phyloP scores from a whole-genome alignment of 1,284 basidiomycete species.

The Gymnopus androsaceus region DNA sequence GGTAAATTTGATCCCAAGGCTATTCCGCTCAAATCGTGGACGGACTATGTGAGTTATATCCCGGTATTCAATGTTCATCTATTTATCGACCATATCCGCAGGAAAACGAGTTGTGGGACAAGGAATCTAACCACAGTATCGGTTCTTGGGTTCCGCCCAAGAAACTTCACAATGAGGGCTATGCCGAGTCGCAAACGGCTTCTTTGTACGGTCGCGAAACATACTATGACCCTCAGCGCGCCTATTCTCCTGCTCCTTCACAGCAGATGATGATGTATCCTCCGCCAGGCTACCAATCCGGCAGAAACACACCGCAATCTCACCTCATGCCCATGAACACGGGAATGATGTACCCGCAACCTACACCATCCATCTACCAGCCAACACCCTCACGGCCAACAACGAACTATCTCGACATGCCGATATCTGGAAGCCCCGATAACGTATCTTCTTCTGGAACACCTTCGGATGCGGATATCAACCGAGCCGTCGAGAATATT shows the following conservation, averaged over 20 bases:
- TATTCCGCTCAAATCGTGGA: slow-evolving; percentile 96
- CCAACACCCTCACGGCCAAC: slow-evolving; percentile 66
- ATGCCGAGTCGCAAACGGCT: slow-evolving; percentile 70
- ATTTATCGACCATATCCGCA: slow-evolving; percentile 24
- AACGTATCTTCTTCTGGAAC: slow-evolving; percentile 42
- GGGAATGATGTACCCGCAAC: slow-evolving; percentile 21
- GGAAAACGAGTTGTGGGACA: slow-evolving; percentile 97
- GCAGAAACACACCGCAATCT: slow-evolving; percentile 71
- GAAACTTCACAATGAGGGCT: slow-evolving; percentile 68
- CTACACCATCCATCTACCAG: slow-evolving; percentile 41
- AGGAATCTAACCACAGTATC: slow-evolving; percentile 90
- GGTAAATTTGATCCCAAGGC: slow-evolving; percentile 92
- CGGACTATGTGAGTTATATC: slow-evolving; percentile 71
- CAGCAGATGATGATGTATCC: slow-evolving; percentile 53
- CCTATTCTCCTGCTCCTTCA: slow-evolving; percentile 71
- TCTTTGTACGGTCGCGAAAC: slow-evolving; percentile 84
- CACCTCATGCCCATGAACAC: slow-evolving; percentile 34
- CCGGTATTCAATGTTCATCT: background rate
- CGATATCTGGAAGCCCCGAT: slow-evolving; percentile 57
- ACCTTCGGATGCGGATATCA: slow-evolving; percentile 71
- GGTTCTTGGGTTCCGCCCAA: slow-evolving; percentile 80
- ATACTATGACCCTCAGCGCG: slow-evolving; percentile 65
- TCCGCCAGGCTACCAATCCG: slow-evolving; percentile 73
- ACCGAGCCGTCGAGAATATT: slow-evolving; percentile 70
- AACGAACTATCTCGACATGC: slow-evolving; percentile 75